Base-by-base conservation (phyloP, 2,329 filamentous ascomycete genomes). In the Fulvia fulva region DNA sequence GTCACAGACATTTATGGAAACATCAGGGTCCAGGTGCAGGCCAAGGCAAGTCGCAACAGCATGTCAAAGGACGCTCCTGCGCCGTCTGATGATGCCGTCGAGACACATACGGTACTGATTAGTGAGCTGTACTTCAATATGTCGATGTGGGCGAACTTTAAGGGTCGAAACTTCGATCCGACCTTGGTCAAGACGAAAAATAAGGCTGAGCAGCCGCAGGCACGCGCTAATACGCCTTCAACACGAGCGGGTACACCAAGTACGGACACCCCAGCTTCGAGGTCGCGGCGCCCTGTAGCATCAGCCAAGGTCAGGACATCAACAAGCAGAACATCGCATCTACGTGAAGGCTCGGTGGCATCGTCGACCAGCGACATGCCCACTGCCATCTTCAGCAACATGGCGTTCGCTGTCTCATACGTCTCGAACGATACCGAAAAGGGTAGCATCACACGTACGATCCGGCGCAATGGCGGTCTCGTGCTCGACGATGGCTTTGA, bases 381-480 rank as follows among this genome's bases (percentile, higher is more conserved):
- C 0, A 47, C 44, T 23, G 56, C 30, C 2, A 60, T 95, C 0
- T 96, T 97, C 67, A 76, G 82, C 1, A 85, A 87, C 44, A 96
- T 97, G 91, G 85, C 85, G 0, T 97, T 97, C 73, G 91, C 91
- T 0, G 82, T 96, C 11, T 93, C 91, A 0, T 90, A 91, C 61
- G 77, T 79, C 1, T 79, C 82, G 1, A 80, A 84, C 53, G 80
- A 79, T 16, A 76, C 76, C 8, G 81, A 84, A 19, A 83, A 84
- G 71, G 68, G 83, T 63, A 69, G 77, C 50, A 72, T 94, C 2
- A 83, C 83, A 32, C 78, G 78, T 1, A 77, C 84, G 51, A 91
- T 97, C 55, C 74, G 78, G 1, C 80, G 83, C 5, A 85, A 90
- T 51, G 93, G 91, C 2, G 93, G 91, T 0, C 77, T 75, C 0